phyloP scores from a whole-genome alignment of 2,329 filamentous ascomycete genomes.

The Fusarium citri region DNA sequence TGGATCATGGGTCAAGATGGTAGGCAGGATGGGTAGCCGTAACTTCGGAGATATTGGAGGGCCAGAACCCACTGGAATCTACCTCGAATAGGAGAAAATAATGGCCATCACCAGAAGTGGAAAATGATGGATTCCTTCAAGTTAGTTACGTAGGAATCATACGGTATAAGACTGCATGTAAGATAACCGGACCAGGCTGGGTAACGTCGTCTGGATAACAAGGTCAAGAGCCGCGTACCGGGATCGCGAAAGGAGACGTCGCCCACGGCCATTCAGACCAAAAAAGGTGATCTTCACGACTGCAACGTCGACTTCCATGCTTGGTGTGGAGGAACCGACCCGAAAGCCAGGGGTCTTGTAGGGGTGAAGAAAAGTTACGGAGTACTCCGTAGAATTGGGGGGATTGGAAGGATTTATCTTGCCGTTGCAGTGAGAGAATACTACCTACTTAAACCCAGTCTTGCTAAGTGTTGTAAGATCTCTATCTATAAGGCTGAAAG shows the following conservation, averaged over 20 bases:
- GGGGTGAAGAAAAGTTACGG: neutral
- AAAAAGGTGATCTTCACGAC: slow-evolving; percentile 18
- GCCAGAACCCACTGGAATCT: neutral
- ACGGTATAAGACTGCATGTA: neutral
- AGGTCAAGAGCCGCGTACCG: slow-evolving; percentile 10
- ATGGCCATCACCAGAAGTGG: neutral
- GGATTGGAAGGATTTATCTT: neutral
- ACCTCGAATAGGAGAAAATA: slow-evolving; percentile 26
- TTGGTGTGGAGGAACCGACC: slow-evolving; percentile 24
- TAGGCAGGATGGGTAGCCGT: neutral
- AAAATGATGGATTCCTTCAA: neutral
- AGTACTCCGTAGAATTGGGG: neutral
- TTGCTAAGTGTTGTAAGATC: slow-evolving; percentile 2
- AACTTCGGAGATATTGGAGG: neutral
- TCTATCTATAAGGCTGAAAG: slow-evolving; percentile 3
- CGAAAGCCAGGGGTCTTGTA: slow-evolving; percentile 7
- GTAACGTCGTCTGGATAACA: neutral
- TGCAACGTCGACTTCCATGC: slow-evolving; percentile 14
- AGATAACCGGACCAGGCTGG: neutral
- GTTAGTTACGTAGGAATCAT: neutral
- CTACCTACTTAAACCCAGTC: slow-evolving; percentile 1
- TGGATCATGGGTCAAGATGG: neutral
- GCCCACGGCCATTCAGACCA: slow-evolving; percentile 7
- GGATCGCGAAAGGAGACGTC: slow-evolving; percentile 14
- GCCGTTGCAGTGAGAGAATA: neutral